Evolutionary conservation across 2,329 filamentous ascomycete genomes (phyloP), one percentile per base, ranked within the genome.

Genomic region (Scedosporium apiospermum): DNA sequence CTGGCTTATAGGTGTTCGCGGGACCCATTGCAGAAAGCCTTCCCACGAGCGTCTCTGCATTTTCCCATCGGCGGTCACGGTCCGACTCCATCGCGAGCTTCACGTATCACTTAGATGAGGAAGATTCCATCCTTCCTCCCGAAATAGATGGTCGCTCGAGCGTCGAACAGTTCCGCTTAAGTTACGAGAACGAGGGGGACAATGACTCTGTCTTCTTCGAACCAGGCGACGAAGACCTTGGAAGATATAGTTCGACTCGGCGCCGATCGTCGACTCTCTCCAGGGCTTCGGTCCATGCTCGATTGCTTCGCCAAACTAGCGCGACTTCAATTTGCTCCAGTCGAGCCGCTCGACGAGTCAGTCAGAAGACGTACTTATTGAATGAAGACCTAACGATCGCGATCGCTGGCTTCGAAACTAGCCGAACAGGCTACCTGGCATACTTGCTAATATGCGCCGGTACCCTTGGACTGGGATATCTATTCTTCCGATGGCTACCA

Each of bases 331-430:
- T 87, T 65, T 81, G 79, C 49, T 84, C 82, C 10, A 84, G 85
- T 51, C 85, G 90, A 63, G 80, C 83, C 21, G 55, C 59, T 5
- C 53, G 51, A 16, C 58, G 61, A 55, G n/a, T 38, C 30, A 96
- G 83, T 69, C 95, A 99, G 74, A 98, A 97, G 76, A 83, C 97
- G 26, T 95, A 97, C 74, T 92, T 99, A 75, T 81, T 87, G 64
- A 96, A 91, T 51, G 95, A 99, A 74, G 95, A 99, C 73, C 79
- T 99, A 66, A 97, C 92, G 1, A 92, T 97, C 68, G 93, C 93
- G 30, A 86, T 98, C 70, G 91, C 93, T 26, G 95, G 95, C 0
- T 99, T 98, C 74, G 86, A 82, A 59, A 97, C 92, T 3, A 93
- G 88, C 66, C 73, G 76, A 3, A 65, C 85, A 14, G 91, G 95